Conservation (phyloP, 192 early-diverging fungal genomes). For the Coemansia sp. region DNA sequence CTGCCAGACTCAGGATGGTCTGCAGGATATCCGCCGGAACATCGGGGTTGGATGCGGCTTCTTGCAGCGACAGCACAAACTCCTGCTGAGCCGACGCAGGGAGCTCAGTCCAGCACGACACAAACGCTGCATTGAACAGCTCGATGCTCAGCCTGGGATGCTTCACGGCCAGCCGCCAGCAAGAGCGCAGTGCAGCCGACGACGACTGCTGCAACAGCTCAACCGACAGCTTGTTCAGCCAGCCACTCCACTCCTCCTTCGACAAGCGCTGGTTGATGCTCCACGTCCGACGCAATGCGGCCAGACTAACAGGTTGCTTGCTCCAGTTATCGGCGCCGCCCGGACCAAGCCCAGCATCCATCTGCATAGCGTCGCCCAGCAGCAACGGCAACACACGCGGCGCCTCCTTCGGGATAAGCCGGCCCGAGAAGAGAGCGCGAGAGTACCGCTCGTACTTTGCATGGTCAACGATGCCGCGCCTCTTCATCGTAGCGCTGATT, state of each 20-base stretch:
- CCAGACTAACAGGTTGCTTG: not conserved
- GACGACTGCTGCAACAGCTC: constrained; percentile 93
- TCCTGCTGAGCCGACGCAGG: constrained; percentile 84
- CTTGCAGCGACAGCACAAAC: constrained; percentile 73
- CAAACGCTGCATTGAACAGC: constrained; percentile 93
- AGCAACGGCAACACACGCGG: constrained; percentile 4
- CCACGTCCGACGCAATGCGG: constrained; percentile 76
- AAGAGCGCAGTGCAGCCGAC: constrained; percentile 85
- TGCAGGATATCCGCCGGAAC: constrained; percentile 87
- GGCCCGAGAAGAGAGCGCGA: constrained; percentile 71
- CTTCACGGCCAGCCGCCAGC: constrained; percentile 72
- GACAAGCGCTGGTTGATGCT: constrained; percentile 50
- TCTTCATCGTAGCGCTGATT: constrained; percentile 72
- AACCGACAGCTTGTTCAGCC: constrained; percentile 85
- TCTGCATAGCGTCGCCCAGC: not conserved
- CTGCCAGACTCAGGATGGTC: constrained; percentile 85
- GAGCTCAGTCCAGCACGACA: constrained; percentile 89
- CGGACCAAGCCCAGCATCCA: not conserved
- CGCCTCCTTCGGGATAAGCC: constrained; percentile 31
- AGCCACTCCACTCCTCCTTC: constrained; percentile 88
- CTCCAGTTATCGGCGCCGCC: not conserved
- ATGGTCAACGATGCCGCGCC: constrained; percentile 59
- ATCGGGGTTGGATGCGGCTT: constrained; percentile 70
- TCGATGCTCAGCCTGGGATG: constrained; percentile 82
- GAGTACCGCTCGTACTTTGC: constrained; percentile 69